Evolutionary conservation across 495 filamentous ascomycete species (phyloP).

Genomic region (Articulospora tetracladia): DNA sequence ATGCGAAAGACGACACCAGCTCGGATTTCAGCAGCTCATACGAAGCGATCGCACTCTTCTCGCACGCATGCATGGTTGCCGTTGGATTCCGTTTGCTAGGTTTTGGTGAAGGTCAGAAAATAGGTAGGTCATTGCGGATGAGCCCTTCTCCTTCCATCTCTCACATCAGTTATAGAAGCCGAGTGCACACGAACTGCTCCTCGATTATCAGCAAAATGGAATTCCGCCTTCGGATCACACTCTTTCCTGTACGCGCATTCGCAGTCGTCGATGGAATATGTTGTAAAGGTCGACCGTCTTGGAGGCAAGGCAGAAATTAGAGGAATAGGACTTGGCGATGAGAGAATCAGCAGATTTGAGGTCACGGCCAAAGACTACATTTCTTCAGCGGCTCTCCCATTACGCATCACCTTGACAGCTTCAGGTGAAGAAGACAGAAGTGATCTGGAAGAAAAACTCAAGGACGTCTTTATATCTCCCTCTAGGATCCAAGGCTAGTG

Average conservation of each 20-base stretch:
- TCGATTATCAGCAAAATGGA: constrained; percentile 77
- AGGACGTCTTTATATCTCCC: constrained; percentile 68
- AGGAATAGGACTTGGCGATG: constrained; percentile 73
- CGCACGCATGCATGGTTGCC: constrained; percentile 77
- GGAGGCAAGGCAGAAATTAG: constrained; percentile 80
- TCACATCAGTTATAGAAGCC: constrained; percentile 30
- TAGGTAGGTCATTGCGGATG: constrained; percentile 39
- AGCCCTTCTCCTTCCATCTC: not conserved
- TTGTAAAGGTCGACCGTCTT: constrained; percentile 77
- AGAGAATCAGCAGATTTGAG: constrained; percentile 76
- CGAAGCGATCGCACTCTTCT: constrained; percentile 81
- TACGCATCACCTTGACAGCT: constrained; percentile 38
- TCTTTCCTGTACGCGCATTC: constrained; percentile 85
- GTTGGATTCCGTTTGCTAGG: constrained; percentile 81
- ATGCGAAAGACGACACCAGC: constrained; percentile 43
- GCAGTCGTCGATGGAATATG: constrained; percentile 83
- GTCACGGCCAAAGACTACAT: constrained; percentile 73
- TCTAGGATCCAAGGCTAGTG: constrained; percentile 45
- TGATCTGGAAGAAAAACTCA: constrained; percentile 42
- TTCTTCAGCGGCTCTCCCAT: constrained; percentile 42
- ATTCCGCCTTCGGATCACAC: constrained; percentile 58
- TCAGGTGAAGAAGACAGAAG: constrained; percentile 38
- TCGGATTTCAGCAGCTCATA: constrained; percentile 69
- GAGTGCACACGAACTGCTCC: constrained; percentile 39
- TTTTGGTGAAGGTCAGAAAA: constrained; percentile 72